phyloP scores from a whole-genome alignment of 1,284 basidiomycete species.

The Ustilago sp. region DNA sequence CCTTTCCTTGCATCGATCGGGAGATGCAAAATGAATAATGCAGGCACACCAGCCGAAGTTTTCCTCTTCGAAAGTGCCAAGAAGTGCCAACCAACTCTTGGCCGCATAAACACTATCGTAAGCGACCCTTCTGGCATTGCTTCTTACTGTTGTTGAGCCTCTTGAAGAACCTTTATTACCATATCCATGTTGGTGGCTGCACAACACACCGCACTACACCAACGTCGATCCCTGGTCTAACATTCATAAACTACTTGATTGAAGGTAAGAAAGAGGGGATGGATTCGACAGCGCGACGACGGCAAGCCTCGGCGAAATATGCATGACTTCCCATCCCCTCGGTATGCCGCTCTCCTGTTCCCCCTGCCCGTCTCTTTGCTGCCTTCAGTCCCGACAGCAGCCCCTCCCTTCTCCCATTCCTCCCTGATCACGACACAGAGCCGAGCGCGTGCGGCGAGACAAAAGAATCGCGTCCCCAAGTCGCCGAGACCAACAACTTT shows the following conservation, averaged over 20 bases:
- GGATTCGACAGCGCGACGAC: background rate
- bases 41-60: constrained; percentile 11
- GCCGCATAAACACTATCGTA: background rate
- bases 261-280: background rate
- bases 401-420: background rate
- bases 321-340: constrained; percentile 25
- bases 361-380: background rate
- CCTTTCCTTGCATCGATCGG: background rate
- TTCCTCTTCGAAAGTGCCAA: constrained; percentile 1
- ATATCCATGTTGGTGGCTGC: constrained; percentile 1
- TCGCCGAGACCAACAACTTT: constrained; percentile 36
- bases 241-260: background rate
- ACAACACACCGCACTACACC: background rate
- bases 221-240: background rate
- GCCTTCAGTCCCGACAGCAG: background rate
- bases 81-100: constrained; percentile 7
- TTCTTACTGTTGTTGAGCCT: background rate
- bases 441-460: background rate
- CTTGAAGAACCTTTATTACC: background rate
- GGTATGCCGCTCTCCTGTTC: constrained; percentile 9
- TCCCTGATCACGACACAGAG: background rate
- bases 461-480: constrained; percentile 20
- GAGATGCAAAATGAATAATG: background rate
- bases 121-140: background rate
- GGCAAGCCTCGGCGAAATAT: constrained; percentile 36